phyloP scores from a whole-genome alignment of 106 monocot genomes.

The Cymbidium sinense region DNA sequence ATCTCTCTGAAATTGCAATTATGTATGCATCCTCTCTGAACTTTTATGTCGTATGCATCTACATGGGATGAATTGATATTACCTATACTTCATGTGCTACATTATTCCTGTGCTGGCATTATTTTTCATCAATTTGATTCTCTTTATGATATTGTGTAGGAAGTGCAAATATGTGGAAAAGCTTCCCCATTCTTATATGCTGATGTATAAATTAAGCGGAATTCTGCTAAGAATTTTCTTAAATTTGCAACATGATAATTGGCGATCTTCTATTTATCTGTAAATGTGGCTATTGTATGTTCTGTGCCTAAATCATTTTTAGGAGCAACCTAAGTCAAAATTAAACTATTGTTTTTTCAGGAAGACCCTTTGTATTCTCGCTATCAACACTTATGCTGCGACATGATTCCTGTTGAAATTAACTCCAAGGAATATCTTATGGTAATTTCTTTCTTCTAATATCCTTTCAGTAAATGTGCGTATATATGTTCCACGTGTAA shows the following conservation, averaged over 20 bases:
- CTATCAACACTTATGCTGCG: conserved; percentile 67
- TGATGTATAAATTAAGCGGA: neutral
- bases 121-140: too few species aligned
- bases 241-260: neutral
- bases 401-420: conserved; percentile 54
- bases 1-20: too few species aligned
- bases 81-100: too few species aligned
- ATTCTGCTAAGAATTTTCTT: neutral
- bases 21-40: too few species aligned
- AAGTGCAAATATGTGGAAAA: too few species aligned
- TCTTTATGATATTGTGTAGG: too few species aligned
- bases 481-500: neutral
- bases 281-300: neutral
- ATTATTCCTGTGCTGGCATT: too few species aligned
- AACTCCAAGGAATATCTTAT: conserved; percentile 58
- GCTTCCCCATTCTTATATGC: too few species aligned
- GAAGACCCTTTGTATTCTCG: conserved; percentile 66
- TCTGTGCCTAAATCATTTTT: neutral
- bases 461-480: neutral
- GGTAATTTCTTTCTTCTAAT: conserved; percentile 40
- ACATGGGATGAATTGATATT: too few species aligned
- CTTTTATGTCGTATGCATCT: too few species aligned
- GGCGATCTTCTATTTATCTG: neutral
- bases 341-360: conserved; percentile 24
- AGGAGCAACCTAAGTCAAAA: neutral